phyloP scores from a whole-genome alignment of 2,329 filamentous ascomycete genomes.

The Phialemonium atrogriseum region DNA sequence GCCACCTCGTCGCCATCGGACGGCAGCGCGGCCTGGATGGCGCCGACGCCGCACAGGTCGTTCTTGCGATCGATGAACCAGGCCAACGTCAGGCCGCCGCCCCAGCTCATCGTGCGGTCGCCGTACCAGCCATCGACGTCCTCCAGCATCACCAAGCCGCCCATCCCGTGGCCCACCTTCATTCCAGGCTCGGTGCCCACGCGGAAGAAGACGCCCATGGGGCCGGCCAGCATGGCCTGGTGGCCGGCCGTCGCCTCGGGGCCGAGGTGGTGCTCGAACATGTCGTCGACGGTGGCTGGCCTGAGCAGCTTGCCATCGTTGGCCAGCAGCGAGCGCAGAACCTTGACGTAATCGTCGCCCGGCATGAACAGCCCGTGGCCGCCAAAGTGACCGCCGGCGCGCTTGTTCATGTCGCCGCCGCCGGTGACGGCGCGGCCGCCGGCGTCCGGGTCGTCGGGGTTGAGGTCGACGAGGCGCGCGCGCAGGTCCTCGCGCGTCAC shows the following conservation, averaged over 20 bases:
- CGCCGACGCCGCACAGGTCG: constrained; percentile 15
- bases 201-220: constrained; percentile 25
- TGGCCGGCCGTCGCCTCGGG: constrained; percentile 18
- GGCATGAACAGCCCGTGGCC: constrained; percentile 33
- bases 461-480: constrained; percentile 25
- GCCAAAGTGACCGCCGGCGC: constrained; percentile 29
- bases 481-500: constrained; percentile 25
- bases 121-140: constrained; percentile 35
- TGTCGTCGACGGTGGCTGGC: constrained; percentile 28
- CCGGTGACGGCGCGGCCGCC: constrained; percentile 26
- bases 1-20: constrained; percentile 16
- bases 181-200: constrained; percentile 21
- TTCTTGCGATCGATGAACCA: constrained; percentile 31
- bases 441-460: constrained; percentile 26
- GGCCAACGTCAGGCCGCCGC: constrained; percentile 32
- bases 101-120: constrained; percentile 33
- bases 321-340: constrained; percentile 35
- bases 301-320: constrained; percentile 40
- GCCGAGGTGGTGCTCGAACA: constrained; percentile 40
- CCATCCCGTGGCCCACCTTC: constrained; percentile 30
- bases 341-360: constrained; percentile 30
- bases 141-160: constrained; percentile 30
- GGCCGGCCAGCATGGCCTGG: constrained; percentile 19
- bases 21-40: constrained; percentile 29
- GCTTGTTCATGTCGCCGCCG: constrained; percentile 22